Percentiles rank a stretch among this genome's conserved stretches.
Conservation (phyloP, 2,329 filamentous ascomycete species). For the Bipolaris victoriae region DNA sequence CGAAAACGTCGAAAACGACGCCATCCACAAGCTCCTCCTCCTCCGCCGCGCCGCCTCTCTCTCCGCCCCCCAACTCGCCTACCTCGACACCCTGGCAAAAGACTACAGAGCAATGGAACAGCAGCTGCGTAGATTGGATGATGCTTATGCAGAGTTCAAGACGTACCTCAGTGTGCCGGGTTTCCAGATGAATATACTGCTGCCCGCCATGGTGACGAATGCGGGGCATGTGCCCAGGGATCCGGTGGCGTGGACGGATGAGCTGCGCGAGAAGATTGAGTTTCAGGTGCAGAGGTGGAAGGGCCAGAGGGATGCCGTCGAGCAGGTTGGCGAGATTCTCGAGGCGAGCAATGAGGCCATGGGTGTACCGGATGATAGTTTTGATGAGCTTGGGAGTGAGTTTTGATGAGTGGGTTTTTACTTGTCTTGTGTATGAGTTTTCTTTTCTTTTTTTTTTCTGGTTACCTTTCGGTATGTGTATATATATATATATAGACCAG, state of each 20-base stretch:
- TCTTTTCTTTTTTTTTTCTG: not conserved
- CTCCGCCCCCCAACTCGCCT: conserved; percentile 15
- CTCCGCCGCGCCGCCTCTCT: conserved; percentile 36
- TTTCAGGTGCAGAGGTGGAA: conserved; percentile 31
- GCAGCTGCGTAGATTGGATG: conserved; percentile 16
- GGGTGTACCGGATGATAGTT: conserved; percentile 33
- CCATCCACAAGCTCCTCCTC: conserved; percentile 24
- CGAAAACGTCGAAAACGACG: conserved; percentile 26
- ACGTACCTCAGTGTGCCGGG: conserved; percentile 19
- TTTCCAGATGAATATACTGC: conserved; percentile 3
- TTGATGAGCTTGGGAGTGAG: conserved; percentile 30
- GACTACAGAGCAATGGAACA: conserved; percentile 29
- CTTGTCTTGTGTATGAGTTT: too few species aligned
- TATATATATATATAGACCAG: not conserved
- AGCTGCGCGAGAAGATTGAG: conserved; percentile 18
- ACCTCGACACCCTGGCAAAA: conserved; percentile 25
- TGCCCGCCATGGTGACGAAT: conserved; percentile 4
- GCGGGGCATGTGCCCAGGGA: conserved; percentile 17
- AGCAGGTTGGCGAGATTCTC: conserved; percentile 28
- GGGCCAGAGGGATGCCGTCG: conserved; percentile 23
- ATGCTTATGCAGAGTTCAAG: conserved; percentile 21
- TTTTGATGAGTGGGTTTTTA: conserved; percentile 1
- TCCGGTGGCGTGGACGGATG: conserved; percentile 35
- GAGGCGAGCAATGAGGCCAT: conserved; percentile 28
- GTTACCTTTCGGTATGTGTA: too few species aligned